Evolutionary conservation across 768 basidiomycete species (phyloP), one percentile per base, ranked within the genome.

Genomic region (Podaxis sp.): DNA sequence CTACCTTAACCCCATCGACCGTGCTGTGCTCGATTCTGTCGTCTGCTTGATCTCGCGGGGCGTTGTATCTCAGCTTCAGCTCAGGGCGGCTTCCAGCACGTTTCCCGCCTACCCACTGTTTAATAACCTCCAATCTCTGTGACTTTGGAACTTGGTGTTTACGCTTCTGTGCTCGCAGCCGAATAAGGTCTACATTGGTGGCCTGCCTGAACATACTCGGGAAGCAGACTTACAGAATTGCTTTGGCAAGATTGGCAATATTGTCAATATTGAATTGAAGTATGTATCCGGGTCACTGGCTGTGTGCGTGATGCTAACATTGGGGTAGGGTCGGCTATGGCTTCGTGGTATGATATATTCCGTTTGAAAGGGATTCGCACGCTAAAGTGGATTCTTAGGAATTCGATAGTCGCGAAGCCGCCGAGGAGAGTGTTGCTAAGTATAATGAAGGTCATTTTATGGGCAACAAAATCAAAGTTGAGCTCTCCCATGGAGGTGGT

Each of bases 101-200:
- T 22, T 60, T 55, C 46, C 30, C 36, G 30, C 30, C 44, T 54
- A 74, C 75, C 75, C 75, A 75, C 79, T 79, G 75, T 82, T 80
- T 82, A 78, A 80, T 80, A 24, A 12, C 41, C 46, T 38, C 50
- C 56, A 50, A 36, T 80, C 72, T 73, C 75, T 74, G 74, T 78
- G 74, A 81, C 78, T 62, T 49, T 83, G 77, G 73, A 51, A 82
- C 82, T 79, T 53, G 77, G 84, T 86, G 86, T 86, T 88, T 80
- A 87, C 83, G 75, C 81, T 60, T 66, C 59, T 86, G 78, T 84
- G 81, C 83, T 80, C 79, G 79, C 84, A 94, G 91, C 89, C 91
- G 80, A 93, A 93, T 80, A 95, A 95, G 80, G 88, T 95, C 75
- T 95, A 95, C 74, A 87, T 95, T 72, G 93, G 93, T 72, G 91